A percentile compares a stretch with the other conserved stretches of the same genome.
These are phyloP conservation scores for Verruconis gallopava DNA, from an alignment of 2,329 filamentous ascomycete genomes.

Conservation along the genomic window DNA sequence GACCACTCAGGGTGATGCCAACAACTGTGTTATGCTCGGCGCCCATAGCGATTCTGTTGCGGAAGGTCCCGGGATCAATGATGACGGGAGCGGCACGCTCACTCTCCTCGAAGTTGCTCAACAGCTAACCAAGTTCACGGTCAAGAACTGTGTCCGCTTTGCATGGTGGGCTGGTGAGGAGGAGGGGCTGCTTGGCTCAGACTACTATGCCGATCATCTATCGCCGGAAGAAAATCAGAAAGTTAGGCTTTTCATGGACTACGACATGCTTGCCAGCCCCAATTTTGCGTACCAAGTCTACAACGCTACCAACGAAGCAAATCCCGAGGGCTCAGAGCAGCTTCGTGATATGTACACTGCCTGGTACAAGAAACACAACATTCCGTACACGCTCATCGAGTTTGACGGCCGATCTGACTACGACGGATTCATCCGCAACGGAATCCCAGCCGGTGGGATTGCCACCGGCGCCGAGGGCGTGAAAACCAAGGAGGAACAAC, in stretches of 20 bases:
- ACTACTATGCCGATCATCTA: constrained; percentile 22
- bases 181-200: constrained; percentile 23
- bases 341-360: constrained; percentile 23
- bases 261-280: constrained; percentile 29
- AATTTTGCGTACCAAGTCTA: constrained; percentile 25
- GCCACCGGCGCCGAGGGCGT: constrained; percentile 26
- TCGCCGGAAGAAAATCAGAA: constrained; percentile 18
- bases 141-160: constrained; percentile 27
- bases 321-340: constrained; percentile 21
- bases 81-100: constrained; percentile 26
- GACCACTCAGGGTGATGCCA: constrained; percentile 22
- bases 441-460: constrained; percentile 24
- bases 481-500: constrained; percentile 25
- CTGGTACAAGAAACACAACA: constrained; percentile 19
- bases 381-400: constrained; percentile 20
- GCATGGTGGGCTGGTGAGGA: constrained; percentile 28
- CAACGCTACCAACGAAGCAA: constrained; percentile 21
- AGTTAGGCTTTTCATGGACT: constrained; percentile 29
- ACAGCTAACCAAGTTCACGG: constrained; percentile 23
- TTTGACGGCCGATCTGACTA: constrained; percentile 29
- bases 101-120: constrained; percentile 26
- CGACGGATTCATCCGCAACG: constrained; percentile 23
- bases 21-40: constrained; percentile 24
- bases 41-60: constrained; percentile 26
- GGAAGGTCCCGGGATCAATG: constrained; percentile 28